phyloP scores from a whole-genome alignment of 2,329 filamentous ascomycete species.

The Macroventuria anomochaeta region DNA sequence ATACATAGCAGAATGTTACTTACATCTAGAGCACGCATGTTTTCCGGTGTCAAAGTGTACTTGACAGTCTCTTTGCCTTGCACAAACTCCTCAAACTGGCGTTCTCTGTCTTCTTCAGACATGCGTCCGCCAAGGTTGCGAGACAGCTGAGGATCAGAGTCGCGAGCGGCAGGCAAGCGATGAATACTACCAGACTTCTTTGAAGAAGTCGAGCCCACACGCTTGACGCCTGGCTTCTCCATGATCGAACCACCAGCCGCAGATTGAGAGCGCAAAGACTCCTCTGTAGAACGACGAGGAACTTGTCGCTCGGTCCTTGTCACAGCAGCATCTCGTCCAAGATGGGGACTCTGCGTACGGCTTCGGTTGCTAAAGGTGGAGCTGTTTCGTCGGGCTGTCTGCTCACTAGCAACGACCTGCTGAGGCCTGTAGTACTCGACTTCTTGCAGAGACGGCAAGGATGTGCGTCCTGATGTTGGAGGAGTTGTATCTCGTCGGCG shows the following conservation, averaged over 20 bases:
- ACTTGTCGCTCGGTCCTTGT: slow-evolving; percentile 27
- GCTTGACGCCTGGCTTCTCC: slow-evolving; percentile 41
- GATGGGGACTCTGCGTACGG: slow-evolving; percentile 22
- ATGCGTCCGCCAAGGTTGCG: slow-evolving; percentile 40
- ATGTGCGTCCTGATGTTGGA: slow-evolving; percentile 31
- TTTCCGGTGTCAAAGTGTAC: slow-evolving; percentile 57
- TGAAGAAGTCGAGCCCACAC: slow-evolving; percentile 42
- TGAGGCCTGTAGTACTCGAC: slow-evolving; percentile 25
- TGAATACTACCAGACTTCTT: slow-evolving; percentile 40
- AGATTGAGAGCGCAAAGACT: slow-evolving; percentile 31
- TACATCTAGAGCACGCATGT: slow-evolving; percentile 54
- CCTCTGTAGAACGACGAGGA: slow-evolving; percentile 32
- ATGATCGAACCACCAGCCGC: slow-evolving; percentile 17
- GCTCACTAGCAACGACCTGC: slow-evolving; percentile 1
- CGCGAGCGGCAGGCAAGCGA: slow-evolving; percentile 41
- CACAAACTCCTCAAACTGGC: slow-evolving; percentile 57
- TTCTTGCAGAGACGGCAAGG: slow-evolving; percentile 41
- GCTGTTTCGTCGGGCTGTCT: slow-evolving; percentile 15
- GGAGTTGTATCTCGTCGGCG: slow-evolving; percentile 31
- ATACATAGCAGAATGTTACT: slow-evolving; percentile 27
- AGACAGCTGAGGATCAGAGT: slow-evolving; percentile 40
- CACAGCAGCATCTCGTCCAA: slow-evolving; percentile 28
- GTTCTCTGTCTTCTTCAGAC: slow-evolving; percentile 49
- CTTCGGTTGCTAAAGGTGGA: slow-evolving; percentile 23
- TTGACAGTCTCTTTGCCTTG: slow-evolving; percentile 58